Conservation (phyloP, 2,329 filamentous ascomycete genomes). For the Teratosphaeria epicoccoides region DNA sequence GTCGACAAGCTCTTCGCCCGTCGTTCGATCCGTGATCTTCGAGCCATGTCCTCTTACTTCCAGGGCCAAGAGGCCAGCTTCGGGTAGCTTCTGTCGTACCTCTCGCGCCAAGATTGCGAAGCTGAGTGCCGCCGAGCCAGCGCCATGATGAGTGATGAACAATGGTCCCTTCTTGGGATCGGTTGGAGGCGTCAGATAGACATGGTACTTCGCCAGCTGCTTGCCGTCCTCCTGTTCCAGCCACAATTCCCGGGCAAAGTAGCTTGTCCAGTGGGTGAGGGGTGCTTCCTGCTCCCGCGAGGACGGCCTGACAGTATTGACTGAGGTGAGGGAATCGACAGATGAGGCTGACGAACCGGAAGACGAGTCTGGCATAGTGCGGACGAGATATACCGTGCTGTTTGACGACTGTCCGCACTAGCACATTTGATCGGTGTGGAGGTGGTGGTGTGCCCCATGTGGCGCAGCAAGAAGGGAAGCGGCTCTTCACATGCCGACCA, state of each 20-base stretch:
- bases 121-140: conserved; percentile 82
- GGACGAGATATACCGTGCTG: background rate
- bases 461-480: background rate
- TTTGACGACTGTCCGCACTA: background rate
- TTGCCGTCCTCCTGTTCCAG: conserved; percentile 40
- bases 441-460: background rate
- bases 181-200: conserved; percentile 71
- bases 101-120: conserved; percentile 75
- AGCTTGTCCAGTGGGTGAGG: conserved; percentile 74
- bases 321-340: conserved; percentile 69
- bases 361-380: conserved; percentile 18
- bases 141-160: conserved; percentile 90
- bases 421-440: background rate
- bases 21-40: conserved; percentile 41
- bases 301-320: conserved; percentile 35
- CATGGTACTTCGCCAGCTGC: conserved; percentile 59
- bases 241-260: conserved; percentile 80
- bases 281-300: conserved; percentile 38
- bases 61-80: conserved; percentile 71
- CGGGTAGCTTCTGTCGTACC: conserved; percentile 64
- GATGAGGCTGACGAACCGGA: conserved; percentile 63
- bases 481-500: background rate
- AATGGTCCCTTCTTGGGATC: conserved; percentile 56
- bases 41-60: conserved; percentile 83
- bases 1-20: conserved; percentile 43